Evolutionary conservation across 495 filamentous ascomycete species (phyloP), one percentile per base, ranked within the genome.

Genomic region (Penicillium lividum): DNA sequence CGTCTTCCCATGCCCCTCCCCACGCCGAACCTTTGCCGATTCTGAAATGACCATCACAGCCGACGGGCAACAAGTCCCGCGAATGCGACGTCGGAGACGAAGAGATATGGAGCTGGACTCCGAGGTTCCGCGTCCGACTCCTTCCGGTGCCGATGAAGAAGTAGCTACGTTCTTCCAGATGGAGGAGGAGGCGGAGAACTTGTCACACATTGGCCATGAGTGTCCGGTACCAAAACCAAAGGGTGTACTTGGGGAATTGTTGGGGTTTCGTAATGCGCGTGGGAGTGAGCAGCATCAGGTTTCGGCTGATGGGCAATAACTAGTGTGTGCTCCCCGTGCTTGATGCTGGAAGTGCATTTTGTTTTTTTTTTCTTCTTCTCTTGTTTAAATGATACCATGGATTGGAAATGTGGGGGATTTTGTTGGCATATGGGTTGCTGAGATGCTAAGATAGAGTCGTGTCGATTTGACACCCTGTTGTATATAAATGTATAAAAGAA

Each of bases 1-100:
- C 67, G 66, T 95, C n/a, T 82, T 98, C 46, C 94, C 94, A 1
- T 98, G 94, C 72, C 94, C 94, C 5, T 88, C 90, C 51, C 89
- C 89, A n/a, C 82, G 88, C 58, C 78, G 85, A 40, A 84, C 86
- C 33, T 86, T 86, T 58, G 86, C 89, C 63, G 89, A 93, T 69
- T 87, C 81, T 38, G 84, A 86, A 31, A 81, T 82, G 63, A 72
- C 77, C 31, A 68, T 80, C 50, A 75, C 75, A 38, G 73, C 83
- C 46, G 79, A 77, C 42, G 76, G 76, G 34, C 77, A 78, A 65
- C 73, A 72, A 57, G 62, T 74, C 46, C 68, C 69, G 51, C 68
- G 71, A 46, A 59, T 74, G 9, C 66, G 74, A 31, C 61, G 72
- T 38, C 70, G 70, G 29, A 60, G 72, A 33, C 58, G 70, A 27